Base-by-base conservation (phyloP, 2,329 filamentous ascomycete genomes). In the Curvularia spicifera region DNA sequence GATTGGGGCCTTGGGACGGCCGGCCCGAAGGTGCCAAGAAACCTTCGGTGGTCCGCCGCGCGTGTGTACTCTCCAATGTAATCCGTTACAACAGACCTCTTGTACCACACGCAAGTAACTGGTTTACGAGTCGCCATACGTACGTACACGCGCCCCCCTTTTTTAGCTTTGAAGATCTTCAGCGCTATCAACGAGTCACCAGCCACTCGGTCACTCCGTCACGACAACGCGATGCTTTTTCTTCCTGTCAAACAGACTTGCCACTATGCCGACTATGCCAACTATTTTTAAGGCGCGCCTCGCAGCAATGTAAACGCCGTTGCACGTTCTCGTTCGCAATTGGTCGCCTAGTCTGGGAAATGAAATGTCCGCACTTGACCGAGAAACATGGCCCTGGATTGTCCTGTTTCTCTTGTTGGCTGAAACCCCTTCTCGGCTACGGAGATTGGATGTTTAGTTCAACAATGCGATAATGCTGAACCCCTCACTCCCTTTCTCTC, bases 241-340 rank as follows among this genome's bases (percentile, higher is more conserved):
- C 20, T 20, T 31, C 49, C 18, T 3, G 24, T 4, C 42, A 15
- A 44, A 44, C 42, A 26, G 13, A 42, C 28, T 35, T 18, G 13
- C 42, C 15, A 43, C 29, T 31, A 31, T 31, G 9, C 28, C 28
- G 18, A 18, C 18, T 18, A 18, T 18, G 18, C 18, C 18, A 31
- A 26, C 28, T 42, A 51, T 44, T 39, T 39, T 46, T 43, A 55
- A 40, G 40, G 28, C 44, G 18, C 46, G 35, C 37, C n/a, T 18
- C 35, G 37, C 6, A n/a, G 28, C 22, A 22, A 8, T 13, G 22
- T 18, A 31, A 37, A 22, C 26, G 28, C 39, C 39, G 7, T 48
- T 31, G 40, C 59, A 59, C 55, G 56, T 61, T 59, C 55, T 24
- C 24, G 15, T 10, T 12, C 13, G 24, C 45, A 40, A 61, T 61